Base-by-base conservation (phyloP, 495 filamentous ascomycete genomes). In the Annulohypoxylon moriforme region DNA sequence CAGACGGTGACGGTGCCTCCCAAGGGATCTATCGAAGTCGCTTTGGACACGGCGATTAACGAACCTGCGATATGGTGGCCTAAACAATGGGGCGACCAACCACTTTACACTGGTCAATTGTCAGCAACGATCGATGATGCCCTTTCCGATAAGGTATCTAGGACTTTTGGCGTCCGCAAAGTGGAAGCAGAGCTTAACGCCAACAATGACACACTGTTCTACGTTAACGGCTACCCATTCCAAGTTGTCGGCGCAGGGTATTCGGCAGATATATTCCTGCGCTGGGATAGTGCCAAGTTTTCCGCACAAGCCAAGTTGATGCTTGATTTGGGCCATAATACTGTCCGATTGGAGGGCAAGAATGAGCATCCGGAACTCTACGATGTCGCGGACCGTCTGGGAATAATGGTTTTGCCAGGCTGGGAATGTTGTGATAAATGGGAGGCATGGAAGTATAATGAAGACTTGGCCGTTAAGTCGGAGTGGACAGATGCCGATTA, bases 391-490 rank as follows among this genome's bases (percentile, higher is more conserved):
- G 87, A 90, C 69, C 77, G 79, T 1, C 77, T 89, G 57, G 89
- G 89, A 0, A 58, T 91, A 8, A 89, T 91, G 88, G 74, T 91
- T 4, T 74, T 91, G 49, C 75, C 87, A 0, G 89, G 89, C 0
- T 91, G 89, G 89, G 89, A 91, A 60, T 91, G 89, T 70, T 91
- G 89, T 66, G 86, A 90, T 60, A 91, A 90, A 71, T 90, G 89
- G 89, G 89, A 91, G 66, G 87, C 81, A 0, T 91, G 88, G 89
- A 76, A 81, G 60, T 90, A 89, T 62, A 90, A 90, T 71, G 75
- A 85, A 8, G 85, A 90, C 34, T 74, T 84, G 9, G 67, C 80
- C 2, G 82, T 83, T 0, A 75, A 77, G 29, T 75, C 78, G 5
- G 76, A 81, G 52, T 91, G 88, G 87, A 77, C 58, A 0, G 81